Base-by-base conservation (phyloP, 75 land plant species). In the Selaginella moellendorffii region DNA sequence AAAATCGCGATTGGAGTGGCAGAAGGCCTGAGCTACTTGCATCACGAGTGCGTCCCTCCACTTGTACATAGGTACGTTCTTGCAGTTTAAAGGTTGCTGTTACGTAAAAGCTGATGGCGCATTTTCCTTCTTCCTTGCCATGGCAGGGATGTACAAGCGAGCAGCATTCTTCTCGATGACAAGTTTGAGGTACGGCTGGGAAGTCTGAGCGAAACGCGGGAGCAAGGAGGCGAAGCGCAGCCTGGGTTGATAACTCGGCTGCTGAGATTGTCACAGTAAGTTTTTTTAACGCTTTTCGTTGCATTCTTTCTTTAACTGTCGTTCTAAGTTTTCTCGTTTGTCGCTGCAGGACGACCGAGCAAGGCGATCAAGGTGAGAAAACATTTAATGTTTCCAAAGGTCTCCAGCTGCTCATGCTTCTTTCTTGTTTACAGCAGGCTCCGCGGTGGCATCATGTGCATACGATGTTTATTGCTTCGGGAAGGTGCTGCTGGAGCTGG, bases 81-180 rank as follows among this genome's bases (percentile, higher is more conserved):
- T n/a, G n/a, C n/a, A n/a, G n/a, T n/a, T n/a, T n/a, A n/a, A n/a
- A n/a, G n/a, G n/a, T n/a, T n/a, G n/a, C n/a, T n/a, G n/a, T n/a
- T n/a, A n/a, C n/a, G n/a, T n/a, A n/a, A 9, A 8, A 26, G 10
- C 10, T 8, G 53, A 9, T 26, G 31, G 10, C 64, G 28, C 24
- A 29, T 58, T 8, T 22, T 58, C 8, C 24, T 19, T 24, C 8
- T 56, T 56, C 9, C 9, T 8, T 5, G 25, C 2, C 5, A 19
- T 46, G 71, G 58, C 73, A 92, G 97, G 65, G 96, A 88, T 80
- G 70, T 88, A 63, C 88, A 88, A 80, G 90, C 97, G 27, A 92
- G 87, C 69, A 92, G 96, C 71, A 83, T 88, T 26, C 87, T 88
- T 42, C 81, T 92, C 53, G 97, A 92, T 79, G 96, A 88, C 61